These are phyloP conservation scores for Trichoderma harzianum DNA, from an alignment of 2,329 filamentous ascomycete species.

Conservation along the genomic window DNA sequence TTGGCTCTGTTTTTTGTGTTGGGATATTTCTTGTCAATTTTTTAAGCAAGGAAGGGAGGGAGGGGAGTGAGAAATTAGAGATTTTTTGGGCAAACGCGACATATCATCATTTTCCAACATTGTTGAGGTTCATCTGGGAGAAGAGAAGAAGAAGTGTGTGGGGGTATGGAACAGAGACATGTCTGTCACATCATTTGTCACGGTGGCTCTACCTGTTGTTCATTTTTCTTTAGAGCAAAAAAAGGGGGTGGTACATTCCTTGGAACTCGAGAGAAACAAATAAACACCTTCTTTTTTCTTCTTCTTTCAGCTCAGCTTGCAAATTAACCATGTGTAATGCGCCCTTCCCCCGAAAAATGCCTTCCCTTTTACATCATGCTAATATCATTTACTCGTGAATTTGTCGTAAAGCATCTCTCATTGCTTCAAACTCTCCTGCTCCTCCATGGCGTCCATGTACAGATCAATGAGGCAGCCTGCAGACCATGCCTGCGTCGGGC, in stretches of 20 bases:
- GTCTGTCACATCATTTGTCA: neutral
- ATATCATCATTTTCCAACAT: neutral
- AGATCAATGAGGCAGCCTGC: constrained; percentile 91
- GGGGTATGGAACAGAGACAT: neutral
- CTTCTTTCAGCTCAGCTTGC: neutral
- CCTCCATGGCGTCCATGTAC: constrained; percentile 81
- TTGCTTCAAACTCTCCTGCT: constrained; percentile 33
- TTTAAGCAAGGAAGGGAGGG: neutral
- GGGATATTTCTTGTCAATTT: neutral
- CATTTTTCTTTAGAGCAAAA: neutral
- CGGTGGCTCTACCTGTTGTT: neutral
- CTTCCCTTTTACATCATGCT: neutral
- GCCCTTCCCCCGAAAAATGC: neutral
- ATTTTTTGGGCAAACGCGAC: constrained; percentile 5
- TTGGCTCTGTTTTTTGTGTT: neutral
- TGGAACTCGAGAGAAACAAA: neutral
- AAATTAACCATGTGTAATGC: neutral
- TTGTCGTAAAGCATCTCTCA: neutral
- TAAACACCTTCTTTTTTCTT: neutral
- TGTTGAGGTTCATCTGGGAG: neutral
- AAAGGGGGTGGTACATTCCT: neutral
- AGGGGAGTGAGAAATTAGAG: neutral
- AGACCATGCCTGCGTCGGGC: constrained; percentile 95
- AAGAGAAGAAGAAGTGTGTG: neutral
- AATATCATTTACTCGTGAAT: constrained; percentile 7